A percentile compares a stretch with the other conserved stretches of the same genome.
These are phyloP conservation scores for Fusarium sp. DNA, from an alignment of 2,329 filamentous ascomycete genomes.

Conservation along the genomic window DNA sequence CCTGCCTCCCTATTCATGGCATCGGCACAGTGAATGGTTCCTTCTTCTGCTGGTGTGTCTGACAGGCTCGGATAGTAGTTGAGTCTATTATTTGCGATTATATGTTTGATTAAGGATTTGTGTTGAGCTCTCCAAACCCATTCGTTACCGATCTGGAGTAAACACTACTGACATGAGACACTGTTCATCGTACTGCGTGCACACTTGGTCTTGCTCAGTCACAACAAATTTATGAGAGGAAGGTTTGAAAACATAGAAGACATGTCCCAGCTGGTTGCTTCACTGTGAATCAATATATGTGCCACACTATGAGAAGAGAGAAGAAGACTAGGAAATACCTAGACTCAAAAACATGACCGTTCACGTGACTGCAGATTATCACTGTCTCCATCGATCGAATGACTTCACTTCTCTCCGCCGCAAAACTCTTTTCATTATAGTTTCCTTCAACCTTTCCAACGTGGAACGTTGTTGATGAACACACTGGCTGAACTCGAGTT, in stretches of 20 bases:
- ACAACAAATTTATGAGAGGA: background rate
- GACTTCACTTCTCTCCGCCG: constrained; percentile 20
- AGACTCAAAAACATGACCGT: background rate
- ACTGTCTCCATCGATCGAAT: constrained; percentile 1
- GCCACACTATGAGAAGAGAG: no score
- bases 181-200: no score
- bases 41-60: background rate
- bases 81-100: no score
- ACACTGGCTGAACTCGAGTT: background rate
- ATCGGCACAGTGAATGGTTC: background rate
- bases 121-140: background rate
- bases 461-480: background rate
- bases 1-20: background rate
- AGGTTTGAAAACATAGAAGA: background rate
- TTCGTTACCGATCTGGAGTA: no score
- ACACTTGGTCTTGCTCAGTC: background rate
- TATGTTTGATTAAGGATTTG: background rate
- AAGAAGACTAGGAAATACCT: no score
- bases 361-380: constrained; percentile 12
- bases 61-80: background rate
- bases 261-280: no score
- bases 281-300: background rate
- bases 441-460: background rate
- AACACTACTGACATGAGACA: background rate
- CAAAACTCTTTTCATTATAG: constrained; percentile 9